Evolutionary conservation across 805 yeast genomes (phyloP), one percentile per base, ranked within the genome.

Genomic region (Kazachstania viticola): DNA sequence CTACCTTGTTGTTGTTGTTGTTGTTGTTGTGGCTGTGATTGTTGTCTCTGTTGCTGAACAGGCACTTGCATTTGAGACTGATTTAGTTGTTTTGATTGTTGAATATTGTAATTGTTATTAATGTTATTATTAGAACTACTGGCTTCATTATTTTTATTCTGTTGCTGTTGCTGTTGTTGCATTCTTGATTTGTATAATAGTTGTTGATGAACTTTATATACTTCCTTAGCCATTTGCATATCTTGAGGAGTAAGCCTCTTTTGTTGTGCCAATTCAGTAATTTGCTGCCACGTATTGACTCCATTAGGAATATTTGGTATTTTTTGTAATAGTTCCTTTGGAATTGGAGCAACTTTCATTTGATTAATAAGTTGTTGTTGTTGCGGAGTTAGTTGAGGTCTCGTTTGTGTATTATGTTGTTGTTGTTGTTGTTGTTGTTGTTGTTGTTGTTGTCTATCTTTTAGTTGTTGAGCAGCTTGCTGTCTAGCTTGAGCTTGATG

Each of bases 281-380:
- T 42, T 33, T 45, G 49, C 35, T 73, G 71, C 95, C 95, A 85
- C 5, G 93, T 81, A 42, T 70, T 76, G 18, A 76, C 76, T 30
- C 75, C 78, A 11, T 77, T 76, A 0, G 95, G 95, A 6, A 45
- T 31, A 34, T 41, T 41, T 23, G 49, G 49, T 11, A 45, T 43
- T 24, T 50, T 48, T 26, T 45, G 44, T 26, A 49, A 22, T 29
- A 58, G 35, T 35, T 44, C 41, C 27, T 41, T 41, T 32, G 47
- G 54, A 17, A 85, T 82, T 3, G 82, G 84, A 2, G 73, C 60
- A 27, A 71, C 73, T 39, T 77, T 71, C 49, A 81, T 58, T 34
- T 66, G 70, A 19, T 62, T 47, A 22, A 53, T 64, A 41, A 67
- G 50, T 28, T 43, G 48, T 28, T 45, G 52, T 22, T 41, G 50